Percentiles rank a stretch among this genome's conserved stretches.
These are phyloP conservation scores for Talaromyces nanjingensis DNA, from an alignment of 495 filamentous ascomycete genomes.

Conservation along the genomic window DNA sequence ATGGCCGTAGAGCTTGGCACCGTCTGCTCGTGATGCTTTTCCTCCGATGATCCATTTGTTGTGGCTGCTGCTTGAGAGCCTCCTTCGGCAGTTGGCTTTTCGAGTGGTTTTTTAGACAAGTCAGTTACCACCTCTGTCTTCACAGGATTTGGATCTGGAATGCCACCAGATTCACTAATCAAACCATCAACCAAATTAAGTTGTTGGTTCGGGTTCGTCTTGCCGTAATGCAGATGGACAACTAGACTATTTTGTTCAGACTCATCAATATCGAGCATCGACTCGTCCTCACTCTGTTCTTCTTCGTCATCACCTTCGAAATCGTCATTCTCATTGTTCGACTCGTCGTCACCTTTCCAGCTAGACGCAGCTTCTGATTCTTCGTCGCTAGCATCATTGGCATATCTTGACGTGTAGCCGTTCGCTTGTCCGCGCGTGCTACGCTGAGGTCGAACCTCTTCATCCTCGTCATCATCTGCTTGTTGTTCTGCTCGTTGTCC, in stretches of 20 bases:
- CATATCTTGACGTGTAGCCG: slow-evolving; percentile 44
- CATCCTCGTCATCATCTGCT: slow-evolving; percentile 22
- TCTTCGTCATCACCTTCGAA: slow-evolving; percentile 61
- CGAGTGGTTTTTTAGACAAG: neutral
- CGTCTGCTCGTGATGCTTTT: neutral
- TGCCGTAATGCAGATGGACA: slow-evolving; percentile 54
- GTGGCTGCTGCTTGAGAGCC: neutral
- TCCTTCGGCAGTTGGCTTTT: neutral
- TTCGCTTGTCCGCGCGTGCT: slow-evolving; percentile 27
- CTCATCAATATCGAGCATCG: slow-evolving; percentile 45
- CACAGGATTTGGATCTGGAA: neutral
- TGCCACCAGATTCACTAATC: neutral
- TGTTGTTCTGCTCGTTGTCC: slow-evolving; percentile 36
- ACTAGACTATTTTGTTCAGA: slow-evolving; percentile 53
- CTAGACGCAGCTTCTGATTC: slow-evolving; percentile 52
- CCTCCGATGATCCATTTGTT: neutral
- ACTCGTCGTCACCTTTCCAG: slow-evolving; percentile 63
- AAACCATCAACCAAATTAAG: neutral
- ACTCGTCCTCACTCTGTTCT: slow-evolving; percentile 50
- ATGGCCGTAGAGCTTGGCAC: neutral
- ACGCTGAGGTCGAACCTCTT: slow-evolving; percentile 24
- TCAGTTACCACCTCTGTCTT: neutral
- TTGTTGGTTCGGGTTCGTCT: slow-evolving; percentile 20
- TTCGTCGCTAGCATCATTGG: slow-evolving; percentile 54
- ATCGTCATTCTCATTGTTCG: slow-evolving; percentile 53